Evolutionary conservation across 768 basidiomycete genomes (phyloP).

Genomic region (Trametes coccinea): DNA sequence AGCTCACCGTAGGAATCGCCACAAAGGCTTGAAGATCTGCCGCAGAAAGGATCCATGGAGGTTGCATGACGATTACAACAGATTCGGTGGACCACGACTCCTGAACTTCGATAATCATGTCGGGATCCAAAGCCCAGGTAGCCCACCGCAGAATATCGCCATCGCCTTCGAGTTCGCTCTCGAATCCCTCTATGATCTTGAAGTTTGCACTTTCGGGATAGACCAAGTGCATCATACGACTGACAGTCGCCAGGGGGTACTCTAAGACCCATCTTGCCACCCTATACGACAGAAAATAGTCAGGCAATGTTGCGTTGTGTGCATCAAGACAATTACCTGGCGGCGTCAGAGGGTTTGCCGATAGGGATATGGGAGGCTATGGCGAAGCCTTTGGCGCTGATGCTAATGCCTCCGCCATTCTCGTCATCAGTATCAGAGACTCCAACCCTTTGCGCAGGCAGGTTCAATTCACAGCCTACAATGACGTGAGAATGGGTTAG

Average conservation of each 20-base stretch:
- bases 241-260: slow-evolving; percentile 52
- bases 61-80: slow-evolving; percentile 37
- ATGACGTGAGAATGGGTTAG: background rate
- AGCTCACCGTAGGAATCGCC: slow-evolving; percentile 19
- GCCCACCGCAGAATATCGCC: slow-evolving; percentile 25
- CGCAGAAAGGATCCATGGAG: slow-evolving; percentile 41
- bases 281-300: slow-evolving; percentile 29
- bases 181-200: slow-evolving; percentile 30
- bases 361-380: slow-evolving; percentile 18
- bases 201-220: slow-evolving; percentile 33
- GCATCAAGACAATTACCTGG: slow-evolving; percentile 37
- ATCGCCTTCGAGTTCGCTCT: slow-evolving; percentile 26
- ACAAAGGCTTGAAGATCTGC: slow-evolving; percentile 38
- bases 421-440: slow-evolving; percentile 38
- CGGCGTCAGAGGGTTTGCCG: slow-evolving; percentile 42
- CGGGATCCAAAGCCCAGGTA: slow-evolving; percentile 14
- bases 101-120: slow-evolving; percentile 4
- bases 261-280: slow-evolving; percentile 50
- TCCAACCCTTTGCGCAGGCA: slow-evolving; percentile 36
- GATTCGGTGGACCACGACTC: slow-evolving; percentile 13
- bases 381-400: slow-evolving; percentile 32
- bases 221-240: slow-evolving; percentile 40
- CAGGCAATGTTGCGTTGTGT: too few species aligned
- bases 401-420: slow-evolving; percentile 16
- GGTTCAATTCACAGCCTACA: slow-evolving; percentile 43